phyloP scores from a whole-genome alignment of 305 asterid genomes.

The Solanum chacoense region DNA sequence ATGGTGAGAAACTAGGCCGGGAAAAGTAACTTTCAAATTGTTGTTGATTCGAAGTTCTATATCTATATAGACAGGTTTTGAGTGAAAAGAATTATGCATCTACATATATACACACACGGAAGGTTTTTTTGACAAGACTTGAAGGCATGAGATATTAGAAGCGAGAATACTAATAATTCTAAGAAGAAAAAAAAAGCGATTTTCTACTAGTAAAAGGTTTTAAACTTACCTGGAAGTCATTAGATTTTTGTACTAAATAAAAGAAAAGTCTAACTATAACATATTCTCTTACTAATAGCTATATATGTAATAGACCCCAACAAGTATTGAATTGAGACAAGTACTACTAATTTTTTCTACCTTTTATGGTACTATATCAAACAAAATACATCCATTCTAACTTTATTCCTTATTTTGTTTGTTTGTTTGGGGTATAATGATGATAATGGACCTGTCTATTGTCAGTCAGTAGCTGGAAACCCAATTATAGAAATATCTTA shows the following conservation, averaged over 20 bases:
- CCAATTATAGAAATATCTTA: neutral
- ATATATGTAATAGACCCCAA: neutral
- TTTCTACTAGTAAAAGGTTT: neutral
- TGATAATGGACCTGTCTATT: neutral
- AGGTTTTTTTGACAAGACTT: neutral
- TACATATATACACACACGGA: too few relatives aligned
- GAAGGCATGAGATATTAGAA: neutral
- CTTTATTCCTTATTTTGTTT: neutral
- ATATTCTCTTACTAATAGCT: neutral
- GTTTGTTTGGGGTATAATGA: neutral
- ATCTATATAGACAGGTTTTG: too few relatives aligned
- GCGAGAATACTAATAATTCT: neutral
- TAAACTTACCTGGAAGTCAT: neutral
- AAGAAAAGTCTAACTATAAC: neutral
- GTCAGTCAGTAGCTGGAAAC: neutral
- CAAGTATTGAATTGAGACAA: neutral
- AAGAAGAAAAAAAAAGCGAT: too few relatives aligned
- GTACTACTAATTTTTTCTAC: neutral
- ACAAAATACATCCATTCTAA: neutral
- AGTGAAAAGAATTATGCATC: neutral
- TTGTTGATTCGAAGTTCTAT: too few relatives aligned
- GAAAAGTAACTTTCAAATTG: too few relatives aligned
- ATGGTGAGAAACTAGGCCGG: too few relatives aligned
- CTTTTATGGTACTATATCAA: neutral
- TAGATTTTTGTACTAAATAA: neutral